phyloP scores from a whole-genome alignment of 768 basidiomycete genomes.

The Auricularia sp. region DNA sequence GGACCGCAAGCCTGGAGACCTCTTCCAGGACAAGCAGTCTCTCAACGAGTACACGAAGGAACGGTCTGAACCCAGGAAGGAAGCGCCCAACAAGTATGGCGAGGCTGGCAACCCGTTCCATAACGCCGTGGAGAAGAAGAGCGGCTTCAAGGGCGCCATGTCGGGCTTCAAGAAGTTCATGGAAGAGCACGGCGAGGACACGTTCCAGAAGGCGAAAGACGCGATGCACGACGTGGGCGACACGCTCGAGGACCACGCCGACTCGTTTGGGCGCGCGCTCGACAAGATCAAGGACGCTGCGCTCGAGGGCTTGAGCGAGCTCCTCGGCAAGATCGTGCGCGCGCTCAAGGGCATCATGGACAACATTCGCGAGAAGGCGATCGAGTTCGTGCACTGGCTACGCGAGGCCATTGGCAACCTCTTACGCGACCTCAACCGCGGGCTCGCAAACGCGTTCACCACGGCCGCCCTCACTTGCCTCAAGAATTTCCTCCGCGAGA shows the following conservation, averaged over 20 bases:
- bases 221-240: background rate
- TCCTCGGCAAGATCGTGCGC: background rate
- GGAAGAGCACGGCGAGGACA: background rate
- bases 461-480: background rate
- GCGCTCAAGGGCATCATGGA: background rate
- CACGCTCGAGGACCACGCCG: background rate
- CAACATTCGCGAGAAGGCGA: background rate
- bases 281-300: conserved; percentile 1
- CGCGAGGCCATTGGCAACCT: background rate
- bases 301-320: background rate
- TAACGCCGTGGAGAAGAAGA: background rate
- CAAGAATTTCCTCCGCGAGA: background rate
- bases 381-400: background rate
- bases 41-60: background rate
- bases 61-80: background rate
- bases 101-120: background rate
- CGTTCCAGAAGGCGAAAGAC: background rate
- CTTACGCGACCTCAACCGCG: background rate
- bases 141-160: background rate
- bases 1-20: background rate
- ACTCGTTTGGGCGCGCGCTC: background rate
- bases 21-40: background rate
- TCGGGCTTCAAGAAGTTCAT: background rate
- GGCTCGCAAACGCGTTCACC: background rate
- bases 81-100: background rate